Base-by-base conservation (phyloP, 345 rosid species). In the Cardamine occulta region DNA sequence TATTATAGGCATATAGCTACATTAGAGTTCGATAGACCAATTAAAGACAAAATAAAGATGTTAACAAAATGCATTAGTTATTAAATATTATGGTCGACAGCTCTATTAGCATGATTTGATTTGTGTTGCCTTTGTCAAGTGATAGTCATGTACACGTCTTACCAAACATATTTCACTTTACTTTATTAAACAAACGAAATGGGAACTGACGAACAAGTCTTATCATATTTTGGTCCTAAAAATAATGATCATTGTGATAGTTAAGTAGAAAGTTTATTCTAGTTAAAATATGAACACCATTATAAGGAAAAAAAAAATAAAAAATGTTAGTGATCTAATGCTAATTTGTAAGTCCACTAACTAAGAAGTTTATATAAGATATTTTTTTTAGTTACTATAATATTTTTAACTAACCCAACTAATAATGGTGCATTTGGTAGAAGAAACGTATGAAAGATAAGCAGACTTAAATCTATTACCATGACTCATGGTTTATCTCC, bases 11-110 rank as follows among this genome's bases (percentile, higher is more conserved):
- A 1, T 26, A 26, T 26, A 26, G 28, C 28, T 2, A 26, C 28
- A 26, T 26, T 2, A 26, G 28, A 28, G 17, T 42, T 14, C 7
- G 52, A 47, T 42, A 21, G 47, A 42, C 17, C 2, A 42, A 15
- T 15, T n/a, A 45, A 45, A 44, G 49, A 44, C 49, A 44, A 44
- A 44, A 44, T 5, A 13, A 40, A 5, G 0, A 44, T 44, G 2
- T 13, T 29, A 57, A 59, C 19, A 2, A 39, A 39, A 13, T 62
- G 49, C 48, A 11, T 39, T 62, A 17, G 26, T 47, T 29, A 24
- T n/a, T n/a, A n/a, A n/a, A n/a, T n/a, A n/a, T 29, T 65, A 17
- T 65, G 56, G 69, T 47, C 17, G 42, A 64, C 69, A 64, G 68
- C 69, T 28, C 35, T 8, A 44, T 15, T 42, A 42, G 14, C 35